Evolutionary conservation across 441 rosid genomes (phyloP).

Genomic region (Syzygium malaccense): DNA sequence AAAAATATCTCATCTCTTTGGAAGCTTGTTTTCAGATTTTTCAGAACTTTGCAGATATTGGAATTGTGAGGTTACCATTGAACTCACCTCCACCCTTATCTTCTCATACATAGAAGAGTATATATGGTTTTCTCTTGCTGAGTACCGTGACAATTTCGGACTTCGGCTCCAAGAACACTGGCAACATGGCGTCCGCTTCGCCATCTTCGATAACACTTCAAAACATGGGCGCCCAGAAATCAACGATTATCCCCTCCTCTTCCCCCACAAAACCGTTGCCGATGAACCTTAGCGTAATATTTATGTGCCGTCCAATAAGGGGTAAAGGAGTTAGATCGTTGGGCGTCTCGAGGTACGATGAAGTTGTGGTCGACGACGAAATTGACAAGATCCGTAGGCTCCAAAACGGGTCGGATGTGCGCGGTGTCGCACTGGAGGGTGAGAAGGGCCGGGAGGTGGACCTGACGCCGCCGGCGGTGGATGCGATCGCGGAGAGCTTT

Average conservation of each 20-base stretch:
- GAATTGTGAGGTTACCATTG: slow-evolving; percentile 47
- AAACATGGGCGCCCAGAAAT: slow-evolving; percentile 5
- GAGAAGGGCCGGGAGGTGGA: slow-evolving; percentile 74
- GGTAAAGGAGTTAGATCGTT: slow-evolving; percentile 18
- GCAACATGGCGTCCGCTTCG: slow-evolving; percentile 42
- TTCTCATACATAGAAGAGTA: slow-evolving; percentile 4
- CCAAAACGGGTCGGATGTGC: slow-evolving; percentile 86
- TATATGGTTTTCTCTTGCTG: not conserved
- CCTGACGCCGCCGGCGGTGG: slow-evolving; percentile 72
- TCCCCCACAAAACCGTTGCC: slow-evolving; percentile 8
- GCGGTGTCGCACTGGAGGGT: slow-evolving; percentile 83
- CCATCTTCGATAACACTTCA: slow-evolving; percentile 25
- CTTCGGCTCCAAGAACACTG: not conserved
- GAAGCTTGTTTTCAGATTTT: slow-evolving; percentile 49
- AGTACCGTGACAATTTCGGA: not conserved
- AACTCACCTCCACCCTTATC: slow-evolving; percentile 21
- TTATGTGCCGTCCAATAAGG: slow-evolving; percentile 4
- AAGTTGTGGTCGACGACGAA: slow-evolving; percentile 50
- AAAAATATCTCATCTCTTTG: slow-evolving; percentile 23
- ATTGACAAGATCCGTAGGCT: slow-evolving; percentile 69
- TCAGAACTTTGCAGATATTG: slow-evolving; percentile 11
- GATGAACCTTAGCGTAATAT: slow-evolving; percentile 4
- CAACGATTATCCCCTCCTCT: slow-evolving; percentile 17
- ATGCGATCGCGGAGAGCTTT: slow-evolving; percentile 85
- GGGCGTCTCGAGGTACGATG: slow-evolving; percentile 24